A percentile compares a stretch with the other conserved stretches of the same genome.
Conservation (phyloP, 78 protist genomes). For the Cavenderia fasciculata region DNA sequence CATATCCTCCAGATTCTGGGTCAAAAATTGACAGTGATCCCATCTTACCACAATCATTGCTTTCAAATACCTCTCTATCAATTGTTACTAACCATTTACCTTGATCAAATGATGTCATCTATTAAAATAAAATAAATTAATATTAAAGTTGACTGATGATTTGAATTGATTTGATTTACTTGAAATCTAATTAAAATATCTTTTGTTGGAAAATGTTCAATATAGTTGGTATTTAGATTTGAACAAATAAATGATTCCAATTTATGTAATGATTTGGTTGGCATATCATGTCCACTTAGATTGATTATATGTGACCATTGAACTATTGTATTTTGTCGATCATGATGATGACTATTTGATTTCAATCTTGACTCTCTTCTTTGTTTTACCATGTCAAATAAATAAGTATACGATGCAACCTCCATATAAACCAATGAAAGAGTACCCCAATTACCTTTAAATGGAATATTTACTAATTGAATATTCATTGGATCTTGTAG, state of each 20-base stretch:
- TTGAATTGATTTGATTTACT: neutral
- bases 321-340: no score
- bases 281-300: slow-evolving; percentile 36
- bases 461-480: neutral
- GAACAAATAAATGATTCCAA: neutral
- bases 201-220: neutral
- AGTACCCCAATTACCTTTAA: slow-evolving; percentile 21
- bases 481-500: neutral
- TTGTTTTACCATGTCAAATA: slow-evolving; percentile 33
- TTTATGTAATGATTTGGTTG: neutral
- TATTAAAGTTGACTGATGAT: neutral
- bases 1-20: neutral
- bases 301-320: slow-evolving; percentile 27
- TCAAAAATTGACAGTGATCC: neutral
- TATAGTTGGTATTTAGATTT: slow-evolving; percentile 1
- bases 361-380: neutral
- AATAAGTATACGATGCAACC: neutral
- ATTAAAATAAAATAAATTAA: neutral
- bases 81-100: neutral
- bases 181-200: neutral
- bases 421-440: slow-evolving; percentile 28
- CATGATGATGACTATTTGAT: neutral
- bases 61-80: neutral
- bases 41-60: neutral
- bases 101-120: neutral